Evolutionary conservation across 1,284 basidiomycete genomes (phyloP).

Genomic region (Irpex sp.): DNA sequence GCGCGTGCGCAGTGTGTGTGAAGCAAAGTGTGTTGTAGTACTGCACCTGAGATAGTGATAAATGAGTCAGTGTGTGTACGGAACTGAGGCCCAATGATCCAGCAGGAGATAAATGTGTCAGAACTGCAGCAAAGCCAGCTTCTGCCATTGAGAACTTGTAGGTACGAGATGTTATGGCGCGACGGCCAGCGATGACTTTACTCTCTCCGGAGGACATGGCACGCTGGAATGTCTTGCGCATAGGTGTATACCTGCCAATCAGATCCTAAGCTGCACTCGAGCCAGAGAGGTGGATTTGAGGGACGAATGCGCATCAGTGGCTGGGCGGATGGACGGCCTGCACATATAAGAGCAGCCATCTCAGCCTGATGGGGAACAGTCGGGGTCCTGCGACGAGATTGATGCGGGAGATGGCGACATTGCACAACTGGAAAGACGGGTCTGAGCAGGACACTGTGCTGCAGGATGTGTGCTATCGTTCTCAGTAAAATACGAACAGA

Average conservation of each 20-base stretch:
- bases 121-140: not conserved
- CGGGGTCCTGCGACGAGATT: slow-evolving; percentile 1
- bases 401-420: not conserved
- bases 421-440: not conserved
- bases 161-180: not conserved
- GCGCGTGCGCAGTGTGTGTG: no score
- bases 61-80: not conserved
- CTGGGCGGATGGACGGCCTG: not conserved
- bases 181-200: not conserved
- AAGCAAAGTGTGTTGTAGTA: not conserved
- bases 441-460: not conserved
- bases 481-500: not conserved
- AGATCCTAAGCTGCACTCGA: not conserved
- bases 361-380: not conserved
- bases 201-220: not conserved
- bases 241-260: not conserved
- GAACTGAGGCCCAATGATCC: not conserved
- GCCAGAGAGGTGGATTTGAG: not conserved
- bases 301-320: not conserved
- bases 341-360: not conserved
- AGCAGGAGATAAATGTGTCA: no score
- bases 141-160: not conserved
- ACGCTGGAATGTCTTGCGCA: not conserved
- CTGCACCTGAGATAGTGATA: not conserved
- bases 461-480: not conserved